phyloP scores from a whole-genome alignment of 257 asterid genomes.

The Nicotiana undulata region DNA sequence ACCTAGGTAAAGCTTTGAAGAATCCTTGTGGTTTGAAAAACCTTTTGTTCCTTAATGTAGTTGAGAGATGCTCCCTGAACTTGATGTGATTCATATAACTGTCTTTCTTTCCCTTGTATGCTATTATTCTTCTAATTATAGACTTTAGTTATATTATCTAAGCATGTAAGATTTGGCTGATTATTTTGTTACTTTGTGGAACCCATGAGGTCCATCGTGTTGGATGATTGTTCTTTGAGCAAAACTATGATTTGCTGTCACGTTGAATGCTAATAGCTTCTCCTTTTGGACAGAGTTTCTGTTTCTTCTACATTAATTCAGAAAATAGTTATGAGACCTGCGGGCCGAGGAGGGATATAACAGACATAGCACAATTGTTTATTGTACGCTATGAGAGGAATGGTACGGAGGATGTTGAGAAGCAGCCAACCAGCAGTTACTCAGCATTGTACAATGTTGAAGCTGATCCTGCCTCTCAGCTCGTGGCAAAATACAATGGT shows the following conservation, averaged over 20 bases:
- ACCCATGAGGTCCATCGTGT: neutral
- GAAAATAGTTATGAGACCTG: conserved; percentile 88
- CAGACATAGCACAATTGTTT: conserved; percentile 58
- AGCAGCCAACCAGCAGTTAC: conserved; percentile 37
- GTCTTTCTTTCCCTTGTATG: neutral
- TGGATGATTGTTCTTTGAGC: neutral
- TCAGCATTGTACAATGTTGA: conserved; percentile 53
- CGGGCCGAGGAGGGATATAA: conserved; percentile 70
- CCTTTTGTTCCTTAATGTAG: neutral
- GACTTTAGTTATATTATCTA: neutral
- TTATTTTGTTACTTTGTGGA: neutral
- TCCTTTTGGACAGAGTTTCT: conserved; percentile 56
- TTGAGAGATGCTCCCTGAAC: neutral
- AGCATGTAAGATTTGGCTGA: neutral
- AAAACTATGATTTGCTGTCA: neutral
- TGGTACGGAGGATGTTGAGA: conserved; percentile 35
- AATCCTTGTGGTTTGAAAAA: neutral
- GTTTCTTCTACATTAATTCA: conserved; percentile 83
- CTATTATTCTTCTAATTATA: neutral
- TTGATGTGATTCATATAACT: neutral
- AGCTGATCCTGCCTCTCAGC: conserved; percentile 78
- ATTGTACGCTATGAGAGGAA: conserved; percentile 79
- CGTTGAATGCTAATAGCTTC: conserved; percentile 14
- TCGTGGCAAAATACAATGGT: conserved; percentile 93
- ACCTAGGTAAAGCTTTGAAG: neutral